Base-by-base conservation (phyloP, 2,329 filamentous ascomycete genomes). In the Penicillium sp. region DNA sequence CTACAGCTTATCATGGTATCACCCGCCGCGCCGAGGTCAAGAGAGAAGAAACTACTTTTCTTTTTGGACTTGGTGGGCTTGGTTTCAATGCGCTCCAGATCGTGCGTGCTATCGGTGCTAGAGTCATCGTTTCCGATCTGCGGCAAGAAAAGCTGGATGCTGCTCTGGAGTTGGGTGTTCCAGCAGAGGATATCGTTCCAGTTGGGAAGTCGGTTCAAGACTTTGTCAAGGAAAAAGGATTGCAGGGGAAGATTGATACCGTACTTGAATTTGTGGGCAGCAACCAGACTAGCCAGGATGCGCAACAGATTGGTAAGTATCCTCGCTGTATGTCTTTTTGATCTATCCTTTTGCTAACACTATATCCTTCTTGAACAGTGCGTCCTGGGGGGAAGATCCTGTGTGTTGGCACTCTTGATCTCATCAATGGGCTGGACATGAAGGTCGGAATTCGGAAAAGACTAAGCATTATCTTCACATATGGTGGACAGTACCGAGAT, bases 51-150 rank as follows among this genome's bases (percentile, higher is more conserved):
- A 76, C 71, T 0, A 68, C 77, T 14, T 75, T 75, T 37, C 64
- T 78, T 7, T 77, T 75, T 55, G 75, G 75, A 1, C 69, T 78
- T 0, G 75, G 75, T 6, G 76, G 76, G 0, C 61, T 78, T 2
- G 76, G 76, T 1, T 74, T 77, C 50, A 77, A 78, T 56, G 76
- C 69, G 1, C 56, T 78, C 10, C 74, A 77, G 55, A 69, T 75
- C 16, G 63, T 82, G 35, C 78, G 77, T 54, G 71, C 81, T 59
- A 75, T 82, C 37, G 75, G 81, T 47, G 82, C 79, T 48, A 74
- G 80, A 50, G 61, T 72, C 24, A 64, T 76, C 31, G 66, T 76
- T 8, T 70, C 67, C 2, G 74, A 76, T 51, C 55, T 73, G 7
- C 63, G 70, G 5, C 64, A 72, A 20, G 69, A 70, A 26, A 75